Evolutionary conservation across 805 yeast genomes (phyloP), one percentile per base, ranked within the genome.

Genomic region (Candida lessepsii): DNA sequence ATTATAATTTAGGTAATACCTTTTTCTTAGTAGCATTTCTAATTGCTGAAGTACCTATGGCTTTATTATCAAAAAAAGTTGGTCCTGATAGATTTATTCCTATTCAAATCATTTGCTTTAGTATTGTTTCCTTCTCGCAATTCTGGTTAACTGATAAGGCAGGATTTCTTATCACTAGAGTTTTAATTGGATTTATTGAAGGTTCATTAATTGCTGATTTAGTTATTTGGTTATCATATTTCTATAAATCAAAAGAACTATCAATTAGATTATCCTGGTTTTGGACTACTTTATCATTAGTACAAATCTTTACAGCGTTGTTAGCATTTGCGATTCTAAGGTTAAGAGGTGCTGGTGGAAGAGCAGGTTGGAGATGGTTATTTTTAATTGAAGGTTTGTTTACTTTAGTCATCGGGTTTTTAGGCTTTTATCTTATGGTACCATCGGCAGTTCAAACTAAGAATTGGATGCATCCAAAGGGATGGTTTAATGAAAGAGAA

Each of bases 71-170:
- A 15, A 81, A 81, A 56, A 69, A 66, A 42, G 33, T 81, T 20
- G 87, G 87, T 5, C 75, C 82, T 8, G 85, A 80, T 50, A 47
- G 65, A 11, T 78, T 81, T 73, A 73, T 80, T 42, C 85, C 85
- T 2, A 23, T 46, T 45, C 47, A 61, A 39, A 53, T 61, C 42
- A 41, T 49, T n/a, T 32, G 45, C 8, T 61, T 63, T 58, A 52
- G 61, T 32, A 37, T 60, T 20, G 55, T 58, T 8, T 56, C 63
- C 24, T 44, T 52, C 9, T 37, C 40, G 9, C 67, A 61, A 41
- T 54, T 53, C 17, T 49, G 47, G 11, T 39, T 61, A 35, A 41
- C 33, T 4, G 49, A 50, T 28, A 56, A 42, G 32, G 42, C 53
- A 2, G 50, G 58, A 2, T 61, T 57, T 34, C 48, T 50, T 31